Evolutionary conservation across 768 basidiomycete genomes (phyloP), one percentile per base, ranked within the genome.

Genomic region (Lactifluus rugatus): DNA sequence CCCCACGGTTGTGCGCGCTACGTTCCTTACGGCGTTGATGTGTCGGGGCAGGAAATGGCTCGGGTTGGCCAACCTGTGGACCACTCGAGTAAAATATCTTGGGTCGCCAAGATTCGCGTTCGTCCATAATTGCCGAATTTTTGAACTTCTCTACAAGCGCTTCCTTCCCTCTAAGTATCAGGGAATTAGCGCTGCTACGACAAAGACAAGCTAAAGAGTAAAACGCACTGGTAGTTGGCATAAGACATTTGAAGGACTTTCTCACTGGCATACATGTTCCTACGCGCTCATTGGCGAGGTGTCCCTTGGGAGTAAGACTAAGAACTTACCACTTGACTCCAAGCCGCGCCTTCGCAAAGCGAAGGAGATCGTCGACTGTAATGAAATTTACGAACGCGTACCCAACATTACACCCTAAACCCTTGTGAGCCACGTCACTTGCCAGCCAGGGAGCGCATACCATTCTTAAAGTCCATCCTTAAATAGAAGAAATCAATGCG

Each of bases 351-450:
- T 80, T 83, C 6, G 88, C 87, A 68, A 94, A 94, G 36, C 68
- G 71, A 63, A 93, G 72, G 51, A 94, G 77, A 65, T 91, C 88
- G 60, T 84, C 73, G 31, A 91, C 85, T 2, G 75, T 75, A 61
- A 91, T 90, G 62, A 93, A 94, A 70, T 93, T 94, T 60, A 94
- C 90, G 62, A 94, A 94, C 28, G 88, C 92, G 68, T 87, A 85
- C 62, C 85, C 84, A 64, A 88, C 84, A 67, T 87, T 86, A 66
- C 83, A 87, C 7, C 85, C 86, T 87, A 36, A 32, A 14, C 7
- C n/a, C 48, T 52, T 8, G 26, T 51, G 37, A 58, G 54, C 19
- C 26, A 56, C 23, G 23, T 45, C 26, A 2, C n/a, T 16, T 41
- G 34, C 25, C 16, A 48, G 37, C 13, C 25, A 36, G 16, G 42